A percentile compares a stretch with the other conserved stretches of the same genome.
These are phyloP conservation scores for Solanum aculeatissimum DNA, from an alignment of 305 asterid genomes.

Conservation along the genomic window DNA sequence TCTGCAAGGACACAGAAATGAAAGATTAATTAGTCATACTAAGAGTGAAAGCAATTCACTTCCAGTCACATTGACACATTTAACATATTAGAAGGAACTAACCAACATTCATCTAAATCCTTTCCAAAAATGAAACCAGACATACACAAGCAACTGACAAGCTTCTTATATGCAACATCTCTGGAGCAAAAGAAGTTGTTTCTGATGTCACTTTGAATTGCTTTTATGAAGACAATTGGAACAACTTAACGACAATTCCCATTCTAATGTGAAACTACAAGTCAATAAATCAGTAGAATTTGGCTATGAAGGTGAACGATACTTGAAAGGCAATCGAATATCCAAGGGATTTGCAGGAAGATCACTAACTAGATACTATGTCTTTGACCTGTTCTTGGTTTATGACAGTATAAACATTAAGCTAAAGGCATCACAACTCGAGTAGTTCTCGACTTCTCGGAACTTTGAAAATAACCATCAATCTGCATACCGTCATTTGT, in stretches of 20 bases:
- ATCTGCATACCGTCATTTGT: not conserved
- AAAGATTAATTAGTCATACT: not conserved
- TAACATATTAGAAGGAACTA: not conserved
- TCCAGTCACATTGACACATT: not conserved
- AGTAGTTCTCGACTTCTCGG: not conserved
- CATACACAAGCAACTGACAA: not conserved
- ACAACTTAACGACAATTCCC: slow-evolving; percentile 7
- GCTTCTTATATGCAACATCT: not conserved
- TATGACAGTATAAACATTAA: not conserved
- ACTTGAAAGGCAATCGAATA: slow-evolving; percentile 6
- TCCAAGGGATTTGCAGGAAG: not conserved
- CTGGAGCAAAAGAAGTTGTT: not conserved
- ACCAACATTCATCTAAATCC: not conserved
- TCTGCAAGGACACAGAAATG: not conserved
- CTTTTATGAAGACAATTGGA: not conserved
- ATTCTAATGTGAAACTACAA: slow-evolving; percentile 3
- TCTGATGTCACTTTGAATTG: not conserved
- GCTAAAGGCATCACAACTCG: not conserved
- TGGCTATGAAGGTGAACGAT: not conserved
- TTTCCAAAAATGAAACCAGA: not conserved
- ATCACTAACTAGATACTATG: not conserved
- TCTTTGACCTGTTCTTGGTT: not conserved
- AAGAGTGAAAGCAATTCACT: not conserved
- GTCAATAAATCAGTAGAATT: not conserved
- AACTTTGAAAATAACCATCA: not conserved